These are phyloP conservation scores for Phytophthora aleatoria DNA, from an alignment of 352 stramenopile genomes.

Conservation along the genomic window DNA sequence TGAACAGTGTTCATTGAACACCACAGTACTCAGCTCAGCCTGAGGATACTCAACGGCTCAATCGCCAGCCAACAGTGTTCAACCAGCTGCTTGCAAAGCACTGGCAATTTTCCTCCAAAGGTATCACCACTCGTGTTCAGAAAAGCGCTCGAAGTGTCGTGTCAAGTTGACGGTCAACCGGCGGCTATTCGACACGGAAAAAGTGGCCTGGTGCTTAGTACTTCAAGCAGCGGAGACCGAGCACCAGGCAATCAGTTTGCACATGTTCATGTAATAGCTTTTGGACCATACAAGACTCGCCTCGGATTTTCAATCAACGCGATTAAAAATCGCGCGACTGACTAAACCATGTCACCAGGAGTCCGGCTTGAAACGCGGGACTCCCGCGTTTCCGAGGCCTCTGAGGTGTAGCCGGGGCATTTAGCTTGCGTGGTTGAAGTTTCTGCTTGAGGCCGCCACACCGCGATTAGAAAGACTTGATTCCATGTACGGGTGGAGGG, in stretches of 20 bases:
- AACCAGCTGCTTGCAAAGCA: conserved; percentile 22
- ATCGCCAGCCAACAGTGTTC: not conserved
- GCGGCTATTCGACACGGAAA: not conserved
- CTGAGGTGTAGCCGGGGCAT: conserved; percentile 11
- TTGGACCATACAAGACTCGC: no score
- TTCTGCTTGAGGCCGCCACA: conserved; percentile 3
- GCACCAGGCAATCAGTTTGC: no score
- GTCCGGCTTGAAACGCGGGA: conserved; percentile 2
- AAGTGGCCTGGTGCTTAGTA: not conserved
- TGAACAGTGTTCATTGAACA: no score
- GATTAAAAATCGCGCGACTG: conserved; percentile 16
- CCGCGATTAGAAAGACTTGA: no score
- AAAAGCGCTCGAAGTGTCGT: not conserved
- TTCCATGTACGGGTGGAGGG: not conserved
- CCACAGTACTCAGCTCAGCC: no score
- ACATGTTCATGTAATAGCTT: no score
- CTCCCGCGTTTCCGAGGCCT: conserved; percentile 9
- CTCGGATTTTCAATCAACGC: conserved; percentile 4
- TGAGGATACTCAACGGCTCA: not conserved
- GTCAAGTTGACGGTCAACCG: not conserved
- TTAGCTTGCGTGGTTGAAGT: conserved; percentile 32
- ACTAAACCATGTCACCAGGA: conserved; percentile 5
- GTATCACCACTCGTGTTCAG: not conserved
- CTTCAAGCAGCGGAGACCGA: not conserved
- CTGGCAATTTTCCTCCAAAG: conserved; percentile 3